Base-by-base conservation (phyloP, 129 eudicot genomes). In the Chrysanthemum lavandulifolium region DNA sequence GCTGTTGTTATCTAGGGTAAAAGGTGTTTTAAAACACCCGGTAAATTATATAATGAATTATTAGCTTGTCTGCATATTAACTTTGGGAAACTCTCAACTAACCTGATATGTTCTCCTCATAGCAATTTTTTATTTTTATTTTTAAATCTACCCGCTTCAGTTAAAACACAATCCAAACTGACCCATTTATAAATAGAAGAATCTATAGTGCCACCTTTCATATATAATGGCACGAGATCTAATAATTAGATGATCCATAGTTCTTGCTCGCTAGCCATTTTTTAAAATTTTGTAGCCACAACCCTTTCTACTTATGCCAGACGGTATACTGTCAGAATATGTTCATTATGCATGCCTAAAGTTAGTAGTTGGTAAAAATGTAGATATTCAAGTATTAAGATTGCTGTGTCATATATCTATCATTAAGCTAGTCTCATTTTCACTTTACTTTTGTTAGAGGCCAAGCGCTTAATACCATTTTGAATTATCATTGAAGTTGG, bases 401-500 rank as follows among this genome's bases (percentile, higher is more conserved):
- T 12, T 62, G 49, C 67, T 25, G 36, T 68, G 65, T 68, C 51
- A 52, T 53, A 40, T 53, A 12, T 52, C 65, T 51, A 33, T 65
- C 65, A 18, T 40, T 5, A 23, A 54, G 59, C 11, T n/a, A 54
- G 59, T 54, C 18, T 8, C 2, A 29, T 55, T 55, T 54, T 54
- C 45, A 55, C 33, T 68, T 3, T 62, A 33, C 62, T 47, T 23
- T 16, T 29, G 71, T 50, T 61, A n/a, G 50, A 68, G 48, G 50
- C 3, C 57, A 66, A 57, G 48, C 57, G 72, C 61, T 45, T 80
- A 19, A 63, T 16, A 50, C 56, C 31, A 40, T 60, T 33, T 70
- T 71, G 33, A 48, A 78, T 75, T 73, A 47, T 71, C 16, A 51
- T 13, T 73, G 75, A 65, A 94, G 98, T 94, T 86, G 97, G 98